Evolutionary conservation across 768 basidiomycete species (phyloP), one percentile per base, ranked within the genome.

Genomic region (Kwoniella shandongensis): DNA sequence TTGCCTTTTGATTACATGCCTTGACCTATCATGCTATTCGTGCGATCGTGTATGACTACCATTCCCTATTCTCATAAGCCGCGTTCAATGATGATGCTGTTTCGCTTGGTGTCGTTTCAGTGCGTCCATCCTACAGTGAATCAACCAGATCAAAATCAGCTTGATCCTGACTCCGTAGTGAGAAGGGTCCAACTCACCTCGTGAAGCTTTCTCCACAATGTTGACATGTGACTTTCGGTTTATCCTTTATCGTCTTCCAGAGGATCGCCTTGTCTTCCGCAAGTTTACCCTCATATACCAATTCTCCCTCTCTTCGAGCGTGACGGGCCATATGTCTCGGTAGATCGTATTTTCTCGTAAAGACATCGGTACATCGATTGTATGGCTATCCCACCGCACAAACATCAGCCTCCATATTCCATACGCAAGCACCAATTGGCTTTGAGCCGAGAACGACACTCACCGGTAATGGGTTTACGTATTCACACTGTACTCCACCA

Each of bases 261-360:
- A 73, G 52, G 12, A 65, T 12, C 23, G 71, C 71, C 50, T 73
- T 70, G 13, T 68, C 66, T 29, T 70, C 71, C 6, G 63, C 17
- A 39, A 73, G 44, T 50, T 66, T 68, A 11, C 69, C 69, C 25
- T 73, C 69, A n/a, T 50, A 45, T 2, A 73, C 71, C 45, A 73
- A 44, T 44, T 73, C 71, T 17, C 71, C 71, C 46, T 73, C 71
- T 12, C 71, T 49, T 23, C 71, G 38, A n/a, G 65, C 71, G 40
- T 73, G 71, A 51, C 71, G 55, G 22, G 71, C 71, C 71, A 73
- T 73, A 32, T 73, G 71, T 44, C 71, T 56, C 1, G 71, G 71
- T 11, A 73, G 48, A 59, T 73, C 71, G 57, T 73, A 73, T 58
- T 70, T 70, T 15, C 71, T 59, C 6, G 71, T 73, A 32, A 73